phyloP scores from a whole-genome alignment of 441 rosid species.

The Euphorbia corollata region DNA sequence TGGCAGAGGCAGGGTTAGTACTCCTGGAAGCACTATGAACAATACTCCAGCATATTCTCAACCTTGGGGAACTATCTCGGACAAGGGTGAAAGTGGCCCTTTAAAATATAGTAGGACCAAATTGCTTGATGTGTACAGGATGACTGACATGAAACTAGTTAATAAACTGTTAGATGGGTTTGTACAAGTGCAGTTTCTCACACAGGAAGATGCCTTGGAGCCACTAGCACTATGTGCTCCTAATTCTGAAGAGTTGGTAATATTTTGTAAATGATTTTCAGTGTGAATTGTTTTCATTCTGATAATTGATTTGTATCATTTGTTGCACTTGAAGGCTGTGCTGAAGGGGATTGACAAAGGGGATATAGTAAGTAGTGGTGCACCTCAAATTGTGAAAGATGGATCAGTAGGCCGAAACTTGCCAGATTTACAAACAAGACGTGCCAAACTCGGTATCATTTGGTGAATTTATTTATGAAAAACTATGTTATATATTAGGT shows the following conservation, averaged over 20 bases:
- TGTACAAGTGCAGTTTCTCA: slow-evolving; percentile 65
- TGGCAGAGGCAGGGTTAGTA: slow-evolving; percentile 56
- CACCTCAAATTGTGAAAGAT: slow-evolving; percentile 77
- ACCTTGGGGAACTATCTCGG: slow-evolving; percentile 35
- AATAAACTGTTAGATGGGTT: slow-evolving; percentile 46
- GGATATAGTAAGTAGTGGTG: slow-evolving; percentile 74
- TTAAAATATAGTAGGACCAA: slow-evolving; percentile 72
- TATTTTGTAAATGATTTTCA: neutral
- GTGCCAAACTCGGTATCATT: slow-evolving; percentile 56
- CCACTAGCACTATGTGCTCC: slow-evolving; percentile 78
- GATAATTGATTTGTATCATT: slow-evolving; percentile 22
- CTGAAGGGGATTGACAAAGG: slow-evolving; percentile 86
- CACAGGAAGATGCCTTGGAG: slow-evolving; percentile 57
- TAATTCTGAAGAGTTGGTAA: slow-evolving; percentile 74
- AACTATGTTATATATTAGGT: slow-evolving; percentile 11
- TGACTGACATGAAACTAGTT: slow-evolving; percentile 42
- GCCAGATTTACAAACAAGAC: slow-evolving; percentile 50
- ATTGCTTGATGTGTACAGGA: slow-evolving; percentile 65
- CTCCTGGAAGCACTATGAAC: slow-evolving; percentile 47
- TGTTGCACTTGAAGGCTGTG: slow-evolving; percentile 40
- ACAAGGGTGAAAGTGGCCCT: slow-evolving; percentile 53
- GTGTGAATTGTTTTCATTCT: slow-evolving; percentile 16
- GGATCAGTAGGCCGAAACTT: slow-evolving; percentile 52
- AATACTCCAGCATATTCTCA: slow-evolving; percentile 38
- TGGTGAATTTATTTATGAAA: slow-evolving; percentile 8